Percentiles rank a stretch among this genome's conserved stretches.
phyloP scores from a whole-genome alignment of 2,329 filamentous ascomycete genomes.

The Colletotrichum tropicicola region DNA sequence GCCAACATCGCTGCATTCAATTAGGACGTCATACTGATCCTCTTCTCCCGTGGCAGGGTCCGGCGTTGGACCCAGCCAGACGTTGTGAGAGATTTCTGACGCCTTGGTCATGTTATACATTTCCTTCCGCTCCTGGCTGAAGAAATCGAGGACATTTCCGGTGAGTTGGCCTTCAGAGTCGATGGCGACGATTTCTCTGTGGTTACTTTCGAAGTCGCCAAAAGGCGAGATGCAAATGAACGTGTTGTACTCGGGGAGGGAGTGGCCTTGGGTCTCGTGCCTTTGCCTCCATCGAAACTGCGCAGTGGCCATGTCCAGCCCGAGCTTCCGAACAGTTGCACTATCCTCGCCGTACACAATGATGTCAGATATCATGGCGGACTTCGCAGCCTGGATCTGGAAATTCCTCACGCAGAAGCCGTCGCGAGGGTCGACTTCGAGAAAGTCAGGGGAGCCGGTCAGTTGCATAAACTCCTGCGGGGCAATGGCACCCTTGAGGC shows the following conservation, averaged over 20 bases:
- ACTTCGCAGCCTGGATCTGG: constrained; percentile 92
- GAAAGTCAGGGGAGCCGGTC: constrained; percentile 66
- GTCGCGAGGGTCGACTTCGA: constrained; percentile 85
- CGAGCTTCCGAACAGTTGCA: constrained; percentile 68
- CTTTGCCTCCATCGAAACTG: constrained; percentile 79
- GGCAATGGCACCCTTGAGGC: constrained; percentile 86
- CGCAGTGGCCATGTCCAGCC: constrained; percentile 75
- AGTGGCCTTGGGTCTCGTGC: constrained; percentile 63
- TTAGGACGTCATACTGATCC: constrained; percentile 79
- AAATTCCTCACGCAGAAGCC: constrained; percentile 98
- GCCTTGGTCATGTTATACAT: constrained; percentile 95
- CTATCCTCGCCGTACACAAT: constrained; percentile 86
- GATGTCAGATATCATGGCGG: constrained; percentile 89
- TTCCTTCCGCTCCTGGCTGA: constrained; percentile 86
- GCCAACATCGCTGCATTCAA: constrained; percentile 89
- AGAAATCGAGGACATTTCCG: constrained; percentile 86
- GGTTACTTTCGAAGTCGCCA: constrained; percentile 73
- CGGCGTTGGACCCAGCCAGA: constrained; percentile 89
- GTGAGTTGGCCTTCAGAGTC: constrained; percentile 77
- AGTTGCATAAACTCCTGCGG: constrained; percentile 79
- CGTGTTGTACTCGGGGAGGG: constrained; percentile 79
- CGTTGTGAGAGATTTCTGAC: constrained; percentile 88
- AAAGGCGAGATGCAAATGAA: constrained; percentile 78
- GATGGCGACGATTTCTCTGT: constrained; percentile 78
- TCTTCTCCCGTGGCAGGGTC: constrained; percentile 70